These are phyloP conservation scores for Choanephora cucurbitarum DNA, from an alignment of 371 early-diverging fungal genomes.

Conservation along the genomic window DNA sequence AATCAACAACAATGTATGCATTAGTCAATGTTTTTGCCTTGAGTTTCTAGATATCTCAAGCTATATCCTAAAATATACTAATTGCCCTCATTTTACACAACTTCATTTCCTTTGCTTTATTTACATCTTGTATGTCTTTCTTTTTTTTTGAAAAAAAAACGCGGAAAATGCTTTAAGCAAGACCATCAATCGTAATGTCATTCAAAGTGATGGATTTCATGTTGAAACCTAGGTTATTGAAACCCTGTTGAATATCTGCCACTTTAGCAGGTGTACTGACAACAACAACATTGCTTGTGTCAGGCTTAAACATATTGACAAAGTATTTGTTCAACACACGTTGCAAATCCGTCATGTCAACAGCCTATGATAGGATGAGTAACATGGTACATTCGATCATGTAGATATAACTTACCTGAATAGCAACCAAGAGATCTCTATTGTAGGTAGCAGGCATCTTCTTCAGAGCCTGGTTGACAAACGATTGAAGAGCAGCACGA, in stretches of 20 bases:
- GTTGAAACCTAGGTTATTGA: constrained; percentile 37
- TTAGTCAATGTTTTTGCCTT: constrained; percentile 66
- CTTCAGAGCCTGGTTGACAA: constrained; percentile 60
- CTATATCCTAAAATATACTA: constrained; percentile 6
- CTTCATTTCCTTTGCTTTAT: no score
- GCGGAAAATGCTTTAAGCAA: not conserved
- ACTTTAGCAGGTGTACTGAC: constrained; percentile 58
- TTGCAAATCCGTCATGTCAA: constrained; percentile 46
- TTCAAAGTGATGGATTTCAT: constrained; percentile 38
- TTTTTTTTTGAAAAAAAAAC: constrained; percentile 7
- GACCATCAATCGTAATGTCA: constrained; percentile 30
- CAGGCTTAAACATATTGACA: constrained; percentile 55
- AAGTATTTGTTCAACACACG: constrained; percentile 51
- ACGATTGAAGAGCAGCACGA: constrained; percentile 60
- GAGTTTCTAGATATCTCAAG: constrained; percentile 24
- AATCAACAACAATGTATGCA: constrained; percentile 65
- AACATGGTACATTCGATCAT: not conserved
- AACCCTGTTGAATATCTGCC: constrained; percentile 48
- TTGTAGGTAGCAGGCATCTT: constrained; percentile 58
- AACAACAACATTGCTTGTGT: constrained; percentile 56
- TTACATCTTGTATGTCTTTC: no score
- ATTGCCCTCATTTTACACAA: no score
- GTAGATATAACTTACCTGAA: constrained; percentile 41
- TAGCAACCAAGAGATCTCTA: constrained; percentile 48
- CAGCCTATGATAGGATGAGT: constrained; percentile 28